phyloP scores from a whole-genome alignment of 371 early-diverging fungal species.

The Syncephalastrum monosporum region DNA sequence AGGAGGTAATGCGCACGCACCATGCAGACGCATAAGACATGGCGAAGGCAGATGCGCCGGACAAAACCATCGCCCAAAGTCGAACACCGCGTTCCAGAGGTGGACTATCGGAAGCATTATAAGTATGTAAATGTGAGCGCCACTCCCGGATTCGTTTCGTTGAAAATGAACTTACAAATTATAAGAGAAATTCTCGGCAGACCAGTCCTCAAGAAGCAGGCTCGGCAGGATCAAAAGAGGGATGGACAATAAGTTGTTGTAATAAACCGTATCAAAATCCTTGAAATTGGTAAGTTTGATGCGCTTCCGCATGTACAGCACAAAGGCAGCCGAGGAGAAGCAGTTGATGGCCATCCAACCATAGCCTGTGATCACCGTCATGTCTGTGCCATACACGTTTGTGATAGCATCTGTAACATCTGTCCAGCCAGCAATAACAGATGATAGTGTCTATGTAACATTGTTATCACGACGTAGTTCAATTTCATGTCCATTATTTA shows the following conservation, averaged over 20 bases:
- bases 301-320: constrained; percentile 87
- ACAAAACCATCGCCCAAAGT: constrained; percentile 73
- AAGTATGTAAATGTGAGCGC: neutral
- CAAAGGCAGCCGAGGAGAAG: constrained; percentile 88
- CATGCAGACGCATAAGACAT: constrained; percentile 94
- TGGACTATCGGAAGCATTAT: constrained; percentile 28
- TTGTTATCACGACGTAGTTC: too few relatives aligned
- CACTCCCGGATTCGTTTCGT: neutral
- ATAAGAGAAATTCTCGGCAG: constrained; percentile 43
- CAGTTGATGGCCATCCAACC: constrained; percentile 91
- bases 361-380: constrained; percentile 62
- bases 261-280: constrained; percentile 98
- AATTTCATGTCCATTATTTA: constrained; percentile 10
- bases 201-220: constrained; percentile 79
- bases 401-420: constrained; percentile 62
- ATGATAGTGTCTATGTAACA: constrained; percentile 67
- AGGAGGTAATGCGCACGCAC: constrained; percentile 93
- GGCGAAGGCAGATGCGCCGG: constrained; percentile 85
- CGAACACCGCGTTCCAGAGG: constrained; percentile 51
- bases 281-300: constrained; percentile 86
- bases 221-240: constrained; percentile 85
- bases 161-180: constrained; percentile 53
- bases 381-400: constrained; percentile 24
- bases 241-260: constrained; percentile 90
- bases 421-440: constrained; percentile 86